Conservation (phyloP, 2,329 filamentous ascomycete species). For the Ascomycota sp. region DNA sequence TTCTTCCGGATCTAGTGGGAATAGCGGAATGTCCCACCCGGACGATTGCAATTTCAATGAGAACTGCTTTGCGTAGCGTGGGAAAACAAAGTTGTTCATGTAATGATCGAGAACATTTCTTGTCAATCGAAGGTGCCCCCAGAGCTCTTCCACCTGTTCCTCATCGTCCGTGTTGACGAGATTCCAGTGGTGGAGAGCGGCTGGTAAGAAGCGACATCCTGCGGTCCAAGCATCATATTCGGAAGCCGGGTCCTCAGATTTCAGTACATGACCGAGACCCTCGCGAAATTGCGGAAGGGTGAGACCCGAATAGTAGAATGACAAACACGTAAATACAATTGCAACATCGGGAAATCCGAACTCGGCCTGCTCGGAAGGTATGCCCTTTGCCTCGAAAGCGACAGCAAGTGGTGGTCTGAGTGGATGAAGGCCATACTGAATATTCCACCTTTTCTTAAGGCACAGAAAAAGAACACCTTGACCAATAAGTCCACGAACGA, state of each 20-base stretch:
- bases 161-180: conserved; percentile 36
- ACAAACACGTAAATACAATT: conserved; percentile 40
- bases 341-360: conserved; percentile 38
- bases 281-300: conserved; percentile 9
- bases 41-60: conserved; percentile 38
- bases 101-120: conserved; percentile 34
- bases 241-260: conserved; percentile 27
- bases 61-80: conserved; percentile 41
- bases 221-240: conserved; percentile 31
- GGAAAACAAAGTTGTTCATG: conserved; percentile 41
- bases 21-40: conserved; percentile 43
- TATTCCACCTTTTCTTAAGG: conserved; percentile 42
- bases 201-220: conserved; percentile 18
- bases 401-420: conserved; percentile 11
- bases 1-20: conserved; percentile 2
- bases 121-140: conserved; percentile 23
- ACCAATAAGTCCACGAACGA: conserved; percentile 40
- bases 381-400: background rate
- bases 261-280: conserved; percentile 25
- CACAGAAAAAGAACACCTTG: conserved; percentile 35
- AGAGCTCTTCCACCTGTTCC: conserved; percentile 25
- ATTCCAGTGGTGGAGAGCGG: conserved; percentile 26
- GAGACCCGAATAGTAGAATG: conserved; percentile 43
- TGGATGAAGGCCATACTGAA: conserved; percentile 38
- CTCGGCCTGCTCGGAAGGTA: conserved; percentile 1